phyloP scores from a whole-genome alignment of 2,329 filamentous ascomycete species.

The Nemania diffusa region DNA sequence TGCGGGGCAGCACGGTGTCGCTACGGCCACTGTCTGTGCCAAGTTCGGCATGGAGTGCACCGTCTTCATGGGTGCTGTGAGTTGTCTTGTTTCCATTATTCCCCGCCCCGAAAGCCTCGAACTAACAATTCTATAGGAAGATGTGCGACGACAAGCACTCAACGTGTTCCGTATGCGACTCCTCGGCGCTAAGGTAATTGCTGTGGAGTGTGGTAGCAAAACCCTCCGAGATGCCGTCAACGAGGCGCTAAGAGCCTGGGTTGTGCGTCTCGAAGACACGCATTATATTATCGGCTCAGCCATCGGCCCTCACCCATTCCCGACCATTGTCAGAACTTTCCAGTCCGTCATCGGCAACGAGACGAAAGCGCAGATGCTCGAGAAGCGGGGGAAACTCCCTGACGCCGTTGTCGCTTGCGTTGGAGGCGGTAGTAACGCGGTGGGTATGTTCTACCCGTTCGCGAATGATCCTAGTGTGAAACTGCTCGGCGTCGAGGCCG shows the following conservation, averaged over 20 bases:
- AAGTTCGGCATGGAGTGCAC: constrained; percentile 99
- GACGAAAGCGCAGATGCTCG: constrained; percentile 90
- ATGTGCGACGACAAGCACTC: constrained; percentile 92
- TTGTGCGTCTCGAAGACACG: constrained; percentile 89
- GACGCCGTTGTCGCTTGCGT: constrained; percentile 98
- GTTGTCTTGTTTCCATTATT: constrained; percentile 38
- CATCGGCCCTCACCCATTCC: constrained; percentile 97
- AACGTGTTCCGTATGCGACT: constrained; percentile 99
- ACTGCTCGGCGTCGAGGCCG: constrained; percentile 92
- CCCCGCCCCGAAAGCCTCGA: not conserved
- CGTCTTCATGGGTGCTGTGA: constrained; percentile 91
- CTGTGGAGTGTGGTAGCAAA: constrained; percentile 89
- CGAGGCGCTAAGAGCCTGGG: constrained; percentile 94
- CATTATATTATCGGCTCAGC: constrained; percentile 99
- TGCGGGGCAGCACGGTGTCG: constrained; percentile 96
- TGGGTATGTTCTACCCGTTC: constrained; percentile 99
- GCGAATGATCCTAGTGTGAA: constrained; percentile 84
- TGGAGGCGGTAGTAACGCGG: constrained; percentile 92
- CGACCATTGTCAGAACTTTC: constrained; percentile 96
- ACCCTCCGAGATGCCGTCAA: constrained; percentile 91
- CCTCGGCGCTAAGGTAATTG: constrained; percentile 89
- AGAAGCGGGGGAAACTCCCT: constrained; percentile 86
- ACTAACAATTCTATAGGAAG: constrained; percentile 64
- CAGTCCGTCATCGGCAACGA: constrained; percentile 96
- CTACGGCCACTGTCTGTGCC: constrained; percentile 95